Percentiles rank a stretch among this genome's conserved stretches.
These are phyloP conservation scores for Hawksworthiomyces lignivorus DNA, from an alignment of 2,329 filamentous ascomycete genomes.

Conservation along the genomic window DNA sequence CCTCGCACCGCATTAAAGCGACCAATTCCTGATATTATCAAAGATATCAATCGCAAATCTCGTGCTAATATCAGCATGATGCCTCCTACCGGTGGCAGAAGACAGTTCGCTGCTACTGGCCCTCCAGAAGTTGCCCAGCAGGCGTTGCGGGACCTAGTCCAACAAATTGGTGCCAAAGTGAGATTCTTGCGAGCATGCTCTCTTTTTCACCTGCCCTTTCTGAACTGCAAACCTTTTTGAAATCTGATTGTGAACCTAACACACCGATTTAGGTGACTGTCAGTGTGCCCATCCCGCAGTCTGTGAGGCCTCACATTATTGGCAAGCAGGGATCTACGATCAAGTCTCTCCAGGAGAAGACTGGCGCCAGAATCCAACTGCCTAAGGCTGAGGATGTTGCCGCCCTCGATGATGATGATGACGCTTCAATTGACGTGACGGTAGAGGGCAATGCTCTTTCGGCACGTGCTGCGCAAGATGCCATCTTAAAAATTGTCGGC, in stretches of 20 bases:
- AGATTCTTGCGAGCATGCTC: constrained; percentile 1
- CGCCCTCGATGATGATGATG: constrained; percentile 65
- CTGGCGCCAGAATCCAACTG: constrained; percentile 83
- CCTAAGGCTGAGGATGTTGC: constrained; percentile 66
- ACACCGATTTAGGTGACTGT: constrained; percentile 39
- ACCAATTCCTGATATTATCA: constrained; percentile 74
- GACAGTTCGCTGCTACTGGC: constrained; percentile 79
- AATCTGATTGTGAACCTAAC: too few relatives aligned
- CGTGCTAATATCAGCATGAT: constrained; percentile 78
- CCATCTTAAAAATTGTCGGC: constrained; percentile 80
- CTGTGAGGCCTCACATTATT: constrained; percentile 82
- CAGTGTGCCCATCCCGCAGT: constrained; percentile 73
- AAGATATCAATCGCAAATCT: constrained; percentile 87
- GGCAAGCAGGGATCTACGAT: constrained; percentile 86
- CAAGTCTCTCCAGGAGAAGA: constrained; percentile 80
- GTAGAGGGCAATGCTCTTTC: constrained; percentile 90
- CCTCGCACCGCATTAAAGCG: constrained; percentile 73
- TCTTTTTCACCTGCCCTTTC: not conserved
- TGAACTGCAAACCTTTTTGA: not conserved
- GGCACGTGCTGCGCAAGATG: constrained; percentile 72
- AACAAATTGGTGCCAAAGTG: constrained; percentile 80
- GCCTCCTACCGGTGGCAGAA: constrained; percentile 60
- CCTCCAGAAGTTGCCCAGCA: constrained; percentile 77
- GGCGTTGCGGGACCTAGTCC: constrained; percentile 81
- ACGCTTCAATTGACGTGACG: constrained; percentile 73